These are phyloP conservation scores for Rhizopogon salebrosus DNA, from an alignment of 768 basidiomycete species.

Conservation along the genomic window DNA sequence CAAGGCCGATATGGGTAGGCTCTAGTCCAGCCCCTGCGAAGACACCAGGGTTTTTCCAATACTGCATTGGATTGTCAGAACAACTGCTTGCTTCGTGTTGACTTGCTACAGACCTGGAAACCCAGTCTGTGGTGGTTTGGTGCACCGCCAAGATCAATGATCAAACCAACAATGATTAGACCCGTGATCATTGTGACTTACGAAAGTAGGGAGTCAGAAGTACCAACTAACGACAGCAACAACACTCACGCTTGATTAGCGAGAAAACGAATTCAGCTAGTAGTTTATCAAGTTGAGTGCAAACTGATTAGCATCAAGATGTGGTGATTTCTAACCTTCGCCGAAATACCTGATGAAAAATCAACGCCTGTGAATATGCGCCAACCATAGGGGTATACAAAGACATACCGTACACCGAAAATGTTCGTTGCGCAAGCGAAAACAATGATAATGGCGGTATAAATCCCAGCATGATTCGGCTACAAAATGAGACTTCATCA, in stretches of 20 bases:
- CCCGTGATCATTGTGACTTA: slow-evolving; percentile 55
- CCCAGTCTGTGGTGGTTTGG: slow-evolving; percentile 63
- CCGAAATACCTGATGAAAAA: slow-evolving; percentile 48
- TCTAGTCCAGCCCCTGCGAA: slow-evolving; percentile 27
- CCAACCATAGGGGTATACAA: neutral
- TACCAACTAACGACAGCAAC: neutral
- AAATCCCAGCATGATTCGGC: slow-evolving; percentile 46
- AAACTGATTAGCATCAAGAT: too few relatives aligned
- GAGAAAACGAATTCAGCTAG: slow-evolving; percentile 64
- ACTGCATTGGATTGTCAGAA: slow-evolving; percentile 29
- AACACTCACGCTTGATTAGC: slow-evolving; percentile 51
- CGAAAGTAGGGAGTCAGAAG: slow-evolving; percentile 3
- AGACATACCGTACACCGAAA: slow-evolving; percentile 55
- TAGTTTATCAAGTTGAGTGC: neutral
- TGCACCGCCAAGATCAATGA: slow-evolving; percentile 77
- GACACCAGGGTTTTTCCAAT: slow-evolving; percentile 67
- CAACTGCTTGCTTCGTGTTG: neutral
- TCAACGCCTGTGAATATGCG: neutral
- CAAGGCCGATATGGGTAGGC: slow-evolving; percentile 26
- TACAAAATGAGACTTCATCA: slow-evolving; percentile 13
- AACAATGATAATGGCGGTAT: slow-evolving; percentile 55
- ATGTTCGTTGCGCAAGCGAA: slow-evolving; percentile 60
- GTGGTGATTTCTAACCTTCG: slow-evolving; percentile 39
- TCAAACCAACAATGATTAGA: slow-evolving; percentile 54
- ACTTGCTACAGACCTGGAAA: slow-evolving; percentile 44